Evolutionary conservation across 129 eudicot species (phyloP), one percentile per base, ranked within the genome.

Genomic region (Silybum marianum): DNA sequence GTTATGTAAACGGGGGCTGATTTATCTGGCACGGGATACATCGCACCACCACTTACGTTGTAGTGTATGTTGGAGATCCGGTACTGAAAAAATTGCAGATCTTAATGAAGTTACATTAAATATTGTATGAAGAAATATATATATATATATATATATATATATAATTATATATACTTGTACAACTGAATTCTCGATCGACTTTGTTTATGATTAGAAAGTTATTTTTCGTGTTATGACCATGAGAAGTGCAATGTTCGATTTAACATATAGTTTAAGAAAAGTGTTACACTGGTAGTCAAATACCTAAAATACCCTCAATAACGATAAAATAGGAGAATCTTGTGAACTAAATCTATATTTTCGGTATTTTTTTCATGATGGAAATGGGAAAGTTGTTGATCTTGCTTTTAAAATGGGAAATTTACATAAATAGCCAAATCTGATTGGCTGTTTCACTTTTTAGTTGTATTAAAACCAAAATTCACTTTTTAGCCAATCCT

Each of bases 1-100:
- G 97, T 96, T 75, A 96, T 90, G 85, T 96, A 96, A 72, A 96
- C 86, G 12, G 98, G 99, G 78, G 99, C 99, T 14, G 92, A 85
- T 86, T 96, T 85, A 72, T 96, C 96, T n/a, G 92, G 95, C 23
- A 88, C 86, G 9, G 99, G 97, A 81, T 84, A 83, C 24, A 87
- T 78, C 38, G 19, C 80, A 51, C 93, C 97, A 84, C 80, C 79
- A 2, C 86, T 87, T 69, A 86, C 86, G 14, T 89, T 86, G 86
- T 84, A 88, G 76, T 78, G 86, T 82, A 88, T 83, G 85, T 90
- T 90, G 19, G 97, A 94, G 87, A 95, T 77, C 42, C 99, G 99
- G 77, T 93, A 88, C 99, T 95, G 93, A 74, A 84, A 89, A 74
- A 84, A 89, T 51, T 79, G 34, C 63, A 82, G 18, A 66, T 32